Conservation (phyloP, 176 grass and related monocot genomes). For the Ampelocalamus luodianensis region DNA sequence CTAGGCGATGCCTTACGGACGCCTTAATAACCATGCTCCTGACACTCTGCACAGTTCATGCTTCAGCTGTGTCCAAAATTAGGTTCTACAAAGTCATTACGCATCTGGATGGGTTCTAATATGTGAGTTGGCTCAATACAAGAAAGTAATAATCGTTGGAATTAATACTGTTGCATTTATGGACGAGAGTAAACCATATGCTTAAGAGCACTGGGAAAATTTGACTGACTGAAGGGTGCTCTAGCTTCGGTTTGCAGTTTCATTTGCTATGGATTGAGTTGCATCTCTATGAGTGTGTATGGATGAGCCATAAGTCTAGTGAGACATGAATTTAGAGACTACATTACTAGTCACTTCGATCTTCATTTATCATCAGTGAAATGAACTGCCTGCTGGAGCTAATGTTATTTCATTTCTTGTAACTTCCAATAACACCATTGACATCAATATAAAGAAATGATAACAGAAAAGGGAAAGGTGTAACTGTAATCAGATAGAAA, state of each 20-base stretch:
- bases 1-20: no score
- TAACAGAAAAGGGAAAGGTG: neutral
- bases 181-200: conserved; percentile 4
- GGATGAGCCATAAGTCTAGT: neutral
- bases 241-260: neutral
- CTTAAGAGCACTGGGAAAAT: neutral
- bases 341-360: neutral
- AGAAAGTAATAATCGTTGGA: neutral
- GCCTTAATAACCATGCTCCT: no score
- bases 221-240: neutral
- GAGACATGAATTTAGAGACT: neutral
- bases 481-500: conserved; percentile 33
- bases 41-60: neutral
- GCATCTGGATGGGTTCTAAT: neutral
- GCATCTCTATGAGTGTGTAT: conserved; percentile 16
- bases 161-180: neutral
- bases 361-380: neutral
- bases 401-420: neutral
- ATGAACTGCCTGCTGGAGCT: neutral
- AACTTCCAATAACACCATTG: neutral
- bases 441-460: neutral
- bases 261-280: neutral
- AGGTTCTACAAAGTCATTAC: neutral
- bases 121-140: neutral
- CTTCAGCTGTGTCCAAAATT: conserved; percentile 12